These are phyloP conservation scores for Botrytis pseudocinerea DNA, from an alignment of 2,329 filamentous ascomycete genomes.

Conservation along the genomic window DNA sequence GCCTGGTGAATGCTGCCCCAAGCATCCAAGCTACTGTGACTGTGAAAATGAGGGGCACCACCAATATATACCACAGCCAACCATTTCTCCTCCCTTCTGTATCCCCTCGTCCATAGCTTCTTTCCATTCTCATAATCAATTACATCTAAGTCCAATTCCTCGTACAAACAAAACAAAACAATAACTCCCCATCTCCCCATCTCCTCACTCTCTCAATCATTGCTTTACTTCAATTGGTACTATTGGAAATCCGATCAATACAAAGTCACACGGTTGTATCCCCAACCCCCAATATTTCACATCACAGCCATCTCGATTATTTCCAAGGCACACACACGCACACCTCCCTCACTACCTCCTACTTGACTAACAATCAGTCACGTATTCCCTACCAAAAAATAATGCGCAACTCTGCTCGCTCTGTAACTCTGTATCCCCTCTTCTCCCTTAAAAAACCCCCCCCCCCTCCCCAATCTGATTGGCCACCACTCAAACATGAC, in stretches of 20 bases:
- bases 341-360: no score
- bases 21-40: not conserved
- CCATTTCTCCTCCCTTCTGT: not conserved
- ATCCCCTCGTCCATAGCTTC: not conserved
- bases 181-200: no score
- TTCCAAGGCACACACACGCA: not conserved
- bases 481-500: no score
- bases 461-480: not conserved
- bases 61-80: not conserved
- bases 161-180: not conserved
- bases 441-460: not conserved
- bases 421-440: no score
- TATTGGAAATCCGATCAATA: fast-evolving
- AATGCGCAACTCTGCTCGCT: not conserved
- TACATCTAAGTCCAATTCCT: not conserved
- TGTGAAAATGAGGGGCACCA: not conserved
- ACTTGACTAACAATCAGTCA: no score
- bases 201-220: not conserved
- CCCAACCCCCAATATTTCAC: not conserved
- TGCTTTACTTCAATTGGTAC: no score
- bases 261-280: not conserved
- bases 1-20: no score
- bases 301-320: conserved; percentile 4
- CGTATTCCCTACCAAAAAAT: no score
- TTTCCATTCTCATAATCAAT: not conserved